Base-by-base conservation (phyloP, 192 early-diverging fungal genomes). In the Coemansia sp. region DNA sequence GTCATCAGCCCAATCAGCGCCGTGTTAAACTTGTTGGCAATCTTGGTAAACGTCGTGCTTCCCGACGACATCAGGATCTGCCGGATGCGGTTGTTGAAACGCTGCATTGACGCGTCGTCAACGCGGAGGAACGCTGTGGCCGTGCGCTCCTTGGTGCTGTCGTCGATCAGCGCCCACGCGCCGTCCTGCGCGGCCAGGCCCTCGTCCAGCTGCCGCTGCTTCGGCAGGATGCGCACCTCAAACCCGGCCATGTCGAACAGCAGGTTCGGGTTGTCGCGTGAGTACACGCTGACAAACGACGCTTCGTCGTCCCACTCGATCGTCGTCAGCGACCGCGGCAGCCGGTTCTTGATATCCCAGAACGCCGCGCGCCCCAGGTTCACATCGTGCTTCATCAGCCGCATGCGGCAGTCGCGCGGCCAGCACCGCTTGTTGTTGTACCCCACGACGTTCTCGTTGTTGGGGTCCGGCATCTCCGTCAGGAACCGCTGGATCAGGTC, bases 371-470 rank as follows among this genome's bases (percentile, higher is more conserved):
- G 89, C 33, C 97, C 97, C 30, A 98, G 67, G 58, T 97, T 96
- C 45, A 99, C 95, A 70, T 99, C 97, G 77, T 94, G 94, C 82
- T 95, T 95, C 92, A 99, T 95, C 60, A 99, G 68, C 42, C 97
- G 89, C 97, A 99, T 99, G 52, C 97, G 89, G 60, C 94, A 92
- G 80, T 99, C 97, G 48, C 97, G 90, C 19, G 97, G 97, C 97
- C 94, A 98, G 84, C 93, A 95, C 57, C 93, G 94, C 66, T 95
- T 96, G 84, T 95, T 95, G 73, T 93, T 92, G 80, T 99, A 99
- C 1, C 97, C 95, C 11, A 97, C 97, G 43, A 98, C 88, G 69
- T 98, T 97, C 62, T 98, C 95, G 76, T 94, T 95, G 76, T 97
- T 98, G 6, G 95, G 97, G 73, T 99, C 97, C 1, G 97, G 97